Evolutionary conservation across 345 rosid species (phyloP).

Genomic region (Eucalyptus globulus): DNA sequence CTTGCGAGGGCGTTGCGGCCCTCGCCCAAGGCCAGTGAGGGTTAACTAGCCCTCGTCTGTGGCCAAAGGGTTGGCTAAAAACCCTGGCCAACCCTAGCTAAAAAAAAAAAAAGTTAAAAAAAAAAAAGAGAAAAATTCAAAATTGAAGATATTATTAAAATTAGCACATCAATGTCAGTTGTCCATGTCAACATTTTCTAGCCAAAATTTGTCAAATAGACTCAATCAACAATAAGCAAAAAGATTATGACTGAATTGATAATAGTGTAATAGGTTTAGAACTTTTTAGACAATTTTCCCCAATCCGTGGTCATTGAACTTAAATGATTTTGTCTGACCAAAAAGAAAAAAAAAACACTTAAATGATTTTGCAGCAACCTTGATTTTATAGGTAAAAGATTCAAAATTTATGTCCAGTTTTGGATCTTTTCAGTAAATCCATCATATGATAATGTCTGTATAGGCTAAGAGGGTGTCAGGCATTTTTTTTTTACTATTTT

Average conservation of each 20-base stretch:
- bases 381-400: neutral
- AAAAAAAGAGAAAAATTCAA: too few species aligned
- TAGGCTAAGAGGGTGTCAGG: neutral
- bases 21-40: accelerated
- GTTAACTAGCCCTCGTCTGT: too few species aligned
- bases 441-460: neutral
- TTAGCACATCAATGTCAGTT: accelerated
- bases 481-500: neutral
- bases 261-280: neutral
- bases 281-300: neutral
- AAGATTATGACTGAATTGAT: too few species aligned
- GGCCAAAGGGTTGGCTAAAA: too few species aligned
- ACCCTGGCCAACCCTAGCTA: too few species aligned
- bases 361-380: neutral
- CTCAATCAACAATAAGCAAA: too few species aligned
- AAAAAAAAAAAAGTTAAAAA: too few species aligned
- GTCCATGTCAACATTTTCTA: accelerated
- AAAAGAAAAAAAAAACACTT: neutral
- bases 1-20: accelerated
- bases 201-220: too few species aligned
- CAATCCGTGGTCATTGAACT: neutral
- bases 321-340: neutral
- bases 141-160: too few species aligned
- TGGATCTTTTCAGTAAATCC: neutral
- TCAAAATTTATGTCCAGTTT: neutral